These are phyloP conservation scores for Voacanga thouarsii DNA, from an alignment of 257 asterid species.

Conservation along the genomic window DNA sequence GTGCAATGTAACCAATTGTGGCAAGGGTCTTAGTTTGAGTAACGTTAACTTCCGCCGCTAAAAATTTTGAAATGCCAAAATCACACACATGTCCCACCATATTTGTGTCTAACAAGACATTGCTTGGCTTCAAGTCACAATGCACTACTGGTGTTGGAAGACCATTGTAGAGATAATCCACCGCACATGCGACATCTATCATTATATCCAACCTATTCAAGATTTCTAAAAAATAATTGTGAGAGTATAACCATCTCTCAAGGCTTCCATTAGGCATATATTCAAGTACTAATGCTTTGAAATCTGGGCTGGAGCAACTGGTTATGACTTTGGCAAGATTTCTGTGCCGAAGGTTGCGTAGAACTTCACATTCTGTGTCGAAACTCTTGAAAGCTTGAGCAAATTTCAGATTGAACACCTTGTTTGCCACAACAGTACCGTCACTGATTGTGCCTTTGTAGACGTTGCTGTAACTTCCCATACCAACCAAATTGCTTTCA, in stretches of 20 bases:
- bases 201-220: too few species aligned
- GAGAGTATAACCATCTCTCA: neutral
- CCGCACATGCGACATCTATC: too few species aligned
- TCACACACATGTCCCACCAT: slow-evolving; percentile 8
- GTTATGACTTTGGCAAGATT: neutral
- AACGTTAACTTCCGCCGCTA: neutral
- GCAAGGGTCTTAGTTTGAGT: slow-evolving; percentile 3
- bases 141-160: too few species aligned
- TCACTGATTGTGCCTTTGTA: neutral
- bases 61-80: slow-evolving; percentile 21
- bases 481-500: neutral
- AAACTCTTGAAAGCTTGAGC: neutral
- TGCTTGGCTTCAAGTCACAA: too few species aligned
- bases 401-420: neutral
- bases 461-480: neutral
- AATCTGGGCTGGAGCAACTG: neutral
- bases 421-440: neutral
- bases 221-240: too few species aligned
- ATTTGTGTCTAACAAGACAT: too few species aligned
- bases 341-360: neutral
- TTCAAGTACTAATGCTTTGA: neutral
- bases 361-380: neutral
- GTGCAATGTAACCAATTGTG: too few species aligned
- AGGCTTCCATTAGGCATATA: neutral
- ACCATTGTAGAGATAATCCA: too few species aligned